Base-by-base conservation (phyloP, 495 filamentous ascomycete species). In the Aspergillus diversus region DNA sequence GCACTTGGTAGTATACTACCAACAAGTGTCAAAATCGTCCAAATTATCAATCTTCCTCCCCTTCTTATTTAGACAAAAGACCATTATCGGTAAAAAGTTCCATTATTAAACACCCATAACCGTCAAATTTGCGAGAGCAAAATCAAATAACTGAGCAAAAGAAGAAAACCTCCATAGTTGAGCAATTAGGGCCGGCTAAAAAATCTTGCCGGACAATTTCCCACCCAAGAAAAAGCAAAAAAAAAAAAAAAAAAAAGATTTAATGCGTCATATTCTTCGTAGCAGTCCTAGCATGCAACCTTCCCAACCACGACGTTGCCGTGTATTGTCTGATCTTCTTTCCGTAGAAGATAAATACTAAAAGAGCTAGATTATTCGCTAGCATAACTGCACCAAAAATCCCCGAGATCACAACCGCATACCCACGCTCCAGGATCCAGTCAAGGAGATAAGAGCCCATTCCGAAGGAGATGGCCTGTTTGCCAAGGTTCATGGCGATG, bases 401-500 rank as follows among this genome's bases (percentile, higher is more conserved):
- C 0, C 86, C 86, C 5, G 82, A 75, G 67, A 89, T 85, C 17
- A 88, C 80, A 11, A 80, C 78, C 2, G 76, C 84, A 68, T 86
- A 88, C 7, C 86, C 86, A 17, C 72, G 69, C 57, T 80, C 64
- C 69, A 83, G 55, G 11, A 87, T 83, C 86, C 86, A 89, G 58
- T 80, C 75, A 21, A 89, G 71, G 49, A 89, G 64, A 61, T 84
- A 81, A 17, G 84, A 67, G 5, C 86, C 84, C 76, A 88, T 84
- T 3, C 84, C 86, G 63, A 89, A 88, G 55, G 75, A 81, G 51
- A 89, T 85, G 5, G 83, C 80, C 69, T 87, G 84, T 61, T 89
- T 89, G n/a, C 86, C 86, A 31, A 89, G 66, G 63, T 87, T 88
- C 84, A 89, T 87, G 4, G 84, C 84, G 64, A 89, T 89, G 33